These are phyloP conservation scores for Coffea eugenioides DNA, from an alignment of 257 asterid species.

Conservation along the genomic window DNA sequence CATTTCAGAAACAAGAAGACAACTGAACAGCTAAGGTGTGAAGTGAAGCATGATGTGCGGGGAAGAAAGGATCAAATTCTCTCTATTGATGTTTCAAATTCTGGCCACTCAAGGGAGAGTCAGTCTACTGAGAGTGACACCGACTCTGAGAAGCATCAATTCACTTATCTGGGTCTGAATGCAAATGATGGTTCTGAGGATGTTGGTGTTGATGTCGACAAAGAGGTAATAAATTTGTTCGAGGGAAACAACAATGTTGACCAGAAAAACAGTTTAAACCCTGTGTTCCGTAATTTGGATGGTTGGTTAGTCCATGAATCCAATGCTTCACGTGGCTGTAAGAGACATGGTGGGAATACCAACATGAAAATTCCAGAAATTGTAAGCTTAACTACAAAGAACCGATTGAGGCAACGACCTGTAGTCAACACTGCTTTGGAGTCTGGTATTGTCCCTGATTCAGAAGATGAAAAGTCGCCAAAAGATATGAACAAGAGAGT, in stretches of 20 bases:
- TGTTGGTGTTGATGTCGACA: slow-evolving; percentile 23
- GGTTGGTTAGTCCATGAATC: slow-evolving; percentile 26
- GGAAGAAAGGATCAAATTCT: slow-evolving; percentile 22
- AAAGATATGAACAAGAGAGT: slow-evolving; percentile 3
- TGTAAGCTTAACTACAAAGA: slow-evolving; percentile 43
- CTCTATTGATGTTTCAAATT: slow-evolving; percentile 27
- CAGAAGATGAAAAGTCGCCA: slow-evolving; percentile 50
- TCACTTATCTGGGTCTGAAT: slow-evolving; percentile 26
- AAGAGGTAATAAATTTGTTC: slow-evolving; percentile 9
- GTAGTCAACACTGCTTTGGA: slow-evolving; percentile 49
- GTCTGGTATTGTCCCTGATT: slow-evolving; percentile 47
- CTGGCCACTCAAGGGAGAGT: slow-evolving; percentile 29
- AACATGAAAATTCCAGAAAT: slow-evolving; percentile 42
- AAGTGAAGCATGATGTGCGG: slow-evolving; percentile 19
- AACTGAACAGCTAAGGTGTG: slow-evolving; percentile 27
- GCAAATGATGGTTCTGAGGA: slow-evolving; percentile 37
- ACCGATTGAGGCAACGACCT: slow-evolving; percentile 61
- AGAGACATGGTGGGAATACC: slow-evolving; percentile 47
- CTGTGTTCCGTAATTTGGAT: slow-evolving; percentile 19
- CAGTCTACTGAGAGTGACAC: slow-evolving; percentile 38
- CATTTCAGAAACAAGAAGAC: slow-evolving; percentile 53
- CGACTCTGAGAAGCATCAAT: slow-evolving; percentile 24
- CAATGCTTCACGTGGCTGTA: slow-evolving; percentile 39
- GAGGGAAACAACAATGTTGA: slow-evolving; percentile 13
- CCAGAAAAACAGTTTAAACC: slow-evolving; percentile 2